A percentile compares a stretch with the other conserved stretches of the same genome.
phyloP scores from a whole-genome alignment of 2,329 filamentous ascomycete genomes.

The Xylaria sp. region DNA sequence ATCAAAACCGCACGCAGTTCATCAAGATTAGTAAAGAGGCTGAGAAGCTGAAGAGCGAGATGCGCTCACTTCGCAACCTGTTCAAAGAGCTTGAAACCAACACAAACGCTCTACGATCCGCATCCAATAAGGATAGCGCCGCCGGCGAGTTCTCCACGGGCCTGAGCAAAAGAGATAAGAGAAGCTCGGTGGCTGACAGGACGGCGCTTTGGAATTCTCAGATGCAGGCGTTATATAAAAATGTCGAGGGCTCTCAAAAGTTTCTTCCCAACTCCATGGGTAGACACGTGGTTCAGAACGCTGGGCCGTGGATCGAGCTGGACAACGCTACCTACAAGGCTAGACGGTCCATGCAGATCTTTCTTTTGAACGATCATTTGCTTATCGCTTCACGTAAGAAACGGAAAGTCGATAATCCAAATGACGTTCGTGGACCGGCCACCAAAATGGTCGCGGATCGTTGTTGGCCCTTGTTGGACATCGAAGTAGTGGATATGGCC shows the following conservation, averaged over 20 bases:
- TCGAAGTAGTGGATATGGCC: slow-evolving; percentile 90
- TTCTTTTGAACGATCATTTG: slow-evolving; percentile 93
- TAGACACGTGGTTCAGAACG: slow-evolving; percentile 94
- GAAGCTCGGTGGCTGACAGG: slow-evolving; percentile 84
- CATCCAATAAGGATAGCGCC: slow-evolving; percentile 63
- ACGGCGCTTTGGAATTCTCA: slow-evolving; percentile 75
- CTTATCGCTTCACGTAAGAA: slow-evolving; percentile 93
- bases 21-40: slow-evolving; percentile 99
- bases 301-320: slow-evolving; percentile 92
- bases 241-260: slow-evolving; percentile 97
- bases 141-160: slow-evolving; percentile 63
- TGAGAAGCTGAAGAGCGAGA: slow-evolving; percentile 95
- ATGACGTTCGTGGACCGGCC: slow-evolving; percentile 62
- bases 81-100: slow-evolving; percentile 93
- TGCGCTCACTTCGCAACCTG: slow-evolving; percentile 87
- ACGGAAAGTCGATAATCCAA: slow-evolving; percentile 78
- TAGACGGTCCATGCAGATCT: slow-evolving; percentile 86
- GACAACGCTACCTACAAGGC: slow-evolving; percentile 98
- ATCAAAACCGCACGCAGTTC: slow-evolving; percentile 97
- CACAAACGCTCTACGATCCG: slow-evolving; percentile 70
- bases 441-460: slow-evolving; percentile 90
- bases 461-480: slow-evolving; percentile 93
- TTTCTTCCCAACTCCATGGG: slow-evolving; percentile 90
- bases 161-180: slow-evolving; percentile 78
- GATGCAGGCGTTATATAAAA: slow-evolving; percentile 90